A percentile compares a stretch with the other conserved stretches of the same genome.
Conservation (phyloP, 345 rosid genomes). For the Aurinia saxatilis region DNA sequence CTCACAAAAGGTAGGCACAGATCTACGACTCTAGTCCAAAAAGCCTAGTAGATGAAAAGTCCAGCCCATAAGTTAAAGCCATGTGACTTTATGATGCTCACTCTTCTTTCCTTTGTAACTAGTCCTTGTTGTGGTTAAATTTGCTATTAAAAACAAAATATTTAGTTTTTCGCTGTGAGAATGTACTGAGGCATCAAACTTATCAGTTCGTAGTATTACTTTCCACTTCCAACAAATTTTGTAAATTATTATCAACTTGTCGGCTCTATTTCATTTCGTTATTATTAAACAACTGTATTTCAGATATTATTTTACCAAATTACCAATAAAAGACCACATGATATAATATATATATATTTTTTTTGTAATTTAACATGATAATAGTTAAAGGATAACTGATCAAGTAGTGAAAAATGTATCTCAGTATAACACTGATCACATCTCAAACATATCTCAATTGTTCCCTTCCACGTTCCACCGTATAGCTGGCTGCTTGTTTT, state of each 20-base stretch:
- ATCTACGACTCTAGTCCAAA: conserved; percentile 2
- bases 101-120: background rate
- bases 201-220: background rate
- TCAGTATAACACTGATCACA: too few relatives aligned
- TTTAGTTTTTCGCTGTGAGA: background rate
- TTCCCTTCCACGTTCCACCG: too few relatives aligned
- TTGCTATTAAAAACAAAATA: background rate
- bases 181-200: background rate
- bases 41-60: conserved; percentile 14
- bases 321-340: too few relatives aligned
- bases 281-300: background rate
- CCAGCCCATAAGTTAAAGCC: conserved; percentile 9
- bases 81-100: conserved; percentile 1
- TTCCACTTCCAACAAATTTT: conserved; percentile 14
- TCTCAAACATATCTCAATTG: too few relatives aligned
- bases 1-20: conserved; percentile 13
- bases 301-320: background rate
- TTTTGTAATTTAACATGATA: too few relatives aligned
- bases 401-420: too few relatives aligned
- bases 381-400: too few relatives aligned
- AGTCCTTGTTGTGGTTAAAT: background rate
- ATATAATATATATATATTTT: too few relatives aligned
- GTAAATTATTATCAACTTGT: conserved; percentile 13
- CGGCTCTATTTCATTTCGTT: conserved; percentile 4
- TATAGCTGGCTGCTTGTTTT: too few relatives aligned